These are phyloP conservation scores for Abrus pulchellus DNA, from an alignment of 306 rosid species.

Conservation along the genomic window DNA sequence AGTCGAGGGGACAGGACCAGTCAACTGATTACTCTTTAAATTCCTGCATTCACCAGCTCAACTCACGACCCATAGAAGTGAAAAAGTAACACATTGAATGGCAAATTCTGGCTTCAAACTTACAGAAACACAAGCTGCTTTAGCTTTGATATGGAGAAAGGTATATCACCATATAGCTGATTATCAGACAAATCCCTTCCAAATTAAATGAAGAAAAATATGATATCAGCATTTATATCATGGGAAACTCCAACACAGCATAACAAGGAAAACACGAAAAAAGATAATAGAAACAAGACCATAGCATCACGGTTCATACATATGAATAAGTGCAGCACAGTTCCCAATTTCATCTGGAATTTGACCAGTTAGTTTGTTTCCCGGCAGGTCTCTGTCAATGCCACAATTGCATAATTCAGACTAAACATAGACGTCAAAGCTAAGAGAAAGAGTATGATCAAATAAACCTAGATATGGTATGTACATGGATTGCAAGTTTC, in stretches of 20 bases:
- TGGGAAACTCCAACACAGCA: neutral
- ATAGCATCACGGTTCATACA: conserved; percentile 20
- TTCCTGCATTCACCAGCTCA: conserved; percentile 22
- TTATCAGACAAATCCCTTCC: conserved; percentile 34
- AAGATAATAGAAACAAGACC: neutral
- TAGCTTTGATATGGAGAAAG: conserved; percentile 31
- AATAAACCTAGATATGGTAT: neutral
- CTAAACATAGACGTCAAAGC: neutral
- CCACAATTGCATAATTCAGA: neutral
- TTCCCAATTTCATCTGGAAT: conserved; percentile 32
- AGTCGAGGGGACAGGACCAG: conserved; percentile 24
- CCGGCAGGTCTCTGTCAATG: conserved; percentile 24
- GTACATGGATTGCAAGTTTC: conserved; percentile 18
- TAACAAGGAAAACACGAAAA: neutral
- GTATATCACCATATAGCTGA: conserved; percentile 23
- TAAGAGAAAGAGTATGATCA: neutral
- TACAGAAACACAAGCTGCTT: conserved; percentile 28
- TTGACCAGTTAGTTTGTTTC: conserved; percentile 24
- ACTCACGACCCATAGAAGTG: neutral
- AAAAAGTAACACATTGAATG: neutral
- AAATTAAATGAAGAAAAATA: neutral
- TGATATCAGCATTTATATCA: neutral
- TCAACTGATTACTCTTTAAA: conserved; percentile 31
- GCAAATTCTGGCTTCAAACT: neutral
- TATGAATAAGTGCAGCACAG: neutral